Conservation (phyloP, 768 basidiomycete genomes). For the Suillus subluteus region DNA sequence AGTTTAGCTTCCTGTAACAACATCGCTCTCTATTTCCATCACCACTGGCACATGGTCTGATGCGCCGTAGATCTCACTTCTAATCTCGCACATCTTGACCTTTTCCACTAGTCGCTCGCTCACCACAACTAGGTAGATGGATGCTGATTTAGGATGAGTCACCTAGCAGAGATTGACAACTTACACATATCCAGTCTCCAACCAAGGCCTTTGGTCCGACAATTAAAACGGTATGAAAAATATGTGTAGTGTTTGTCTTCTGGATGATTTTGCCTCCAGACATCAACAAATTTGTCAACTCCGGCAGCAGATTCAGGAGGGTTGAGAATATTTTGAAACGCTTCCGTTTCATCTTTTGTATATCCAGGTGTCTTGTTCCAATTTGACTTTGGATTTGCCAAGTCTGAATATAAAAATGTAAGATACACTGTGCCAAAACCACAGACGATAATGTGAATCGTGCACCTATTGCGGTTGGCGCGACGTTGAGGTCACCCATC, state of each 20-base stretch:
- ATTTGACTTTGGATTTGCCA: conserved; percentile 68
- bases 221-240: conserved; percentile 83
- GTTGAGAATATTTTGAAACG: conserved; percentile 70
- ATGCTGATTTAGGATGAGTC: conserved; percentile 7
- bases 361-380: conserved; percentile 92
- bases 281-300: conserved; percentile 65
- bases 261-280: conserved; percentile 79
- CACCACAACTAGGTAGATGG: conserved; percentile 59
- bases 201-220: conserved; percentile 77
- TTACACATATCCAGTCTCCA: conserved; percentile 90
- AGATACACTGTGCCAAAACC: conserved; percentile 9
- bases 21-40: conserved; percentile 64
- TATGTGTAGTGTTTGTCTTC: conserved; percentile 78
- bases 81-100: conserved; percentile 83
- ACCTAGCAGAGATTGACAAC: conserved; percentile 24
- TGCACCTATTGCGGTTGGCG: conserved; percentile 72
- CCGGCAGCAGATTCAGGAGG: conserved; percentile 43
- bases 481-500: conserved; percentile 88
- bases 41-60: conserved; percentile 86
- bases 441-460: conserved; percentile 3
- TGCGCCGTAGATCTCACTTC: conserved; percentile 83
- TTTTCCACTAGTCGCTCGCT: conserved; percentile 68
- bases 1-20: conserved; percentile 29
- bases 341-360: conserved; percentile 79
- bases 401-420: conserved; percentile 46